A percentile compares a stretch with the other conserved stretches of the same genome.
Conservation (phyloP, 352 stramenopile species). For the Phytophthora lateralis region DNA sequence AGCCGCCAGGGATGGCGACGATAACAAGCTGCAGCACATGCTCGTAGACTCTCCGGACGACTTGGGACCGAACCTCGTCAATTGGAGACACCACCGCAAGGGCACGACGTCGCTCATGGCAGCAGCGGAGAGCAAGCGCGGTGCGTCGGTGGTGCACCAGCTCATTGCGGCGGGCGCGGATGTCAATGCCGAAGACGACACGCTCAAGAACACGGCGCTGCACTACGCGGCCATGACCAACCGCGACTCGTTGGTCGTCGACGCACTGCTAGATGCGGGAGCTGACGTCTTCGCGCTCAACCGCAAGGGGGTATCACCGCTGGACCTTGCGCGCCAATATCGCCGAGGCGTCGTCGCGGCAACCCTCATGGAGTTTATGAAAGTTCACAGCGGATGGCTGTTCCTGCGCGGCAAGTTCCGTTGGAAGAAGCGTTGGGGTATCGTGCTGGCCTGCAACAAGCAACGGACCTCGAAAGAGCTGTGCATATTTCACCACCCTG, state of each 20-base stretch:
- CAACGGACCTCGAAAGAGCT: constrained; percentile 55
- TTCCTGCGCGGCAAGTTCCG: constrained; percentile 48
- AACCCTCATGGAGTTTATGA: constrained; percentile 51
- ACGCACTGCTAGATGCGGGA: constrained; percentile 54
- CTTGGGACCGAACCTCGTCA: constrained; percentile 37
- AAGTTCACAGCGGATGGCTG: constrained; percentile 64
- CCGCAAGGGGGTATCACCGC: constrained; percentile 50
- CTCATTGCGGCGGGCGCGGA: constrained; percentile 58
- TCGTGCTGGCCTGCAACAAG: constrained; percentile 62
- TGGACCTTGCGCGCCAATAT: constrained; percentile 65
- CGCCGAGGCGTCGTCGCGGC: constrained; percentile 38
- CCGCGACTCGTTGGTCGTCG: constrained; percentile 49
- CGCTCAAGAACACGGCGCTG: constrained; percentile 62
- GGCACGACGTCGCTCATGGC: constrained; percentile 73
- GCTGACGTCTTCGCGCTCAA: constrained; percentile 65
- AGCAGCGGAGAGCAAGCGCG: constrained; percentile 39
- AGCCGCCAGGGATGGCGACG: constrained; percentile 35
- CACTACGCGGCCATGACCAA: constrained; percentile 63
- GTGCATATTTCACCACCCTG: constrained; percentile 48
- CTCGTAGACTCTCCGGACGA: constrained; percentile 23
- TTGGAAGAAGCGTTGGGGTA: constrained; percentile 70
- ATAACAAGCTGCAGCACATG: constrained; percentile 30
- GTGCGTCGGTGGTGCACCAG: constrained; percentile 28
- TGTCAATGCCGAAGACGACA: constrained; percentile 44
- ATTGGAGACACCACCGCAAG: constrained; percentile 46